Conservation (phyloP, 345 rosid species). For the Euphorbia pulcherrima region DNA sequence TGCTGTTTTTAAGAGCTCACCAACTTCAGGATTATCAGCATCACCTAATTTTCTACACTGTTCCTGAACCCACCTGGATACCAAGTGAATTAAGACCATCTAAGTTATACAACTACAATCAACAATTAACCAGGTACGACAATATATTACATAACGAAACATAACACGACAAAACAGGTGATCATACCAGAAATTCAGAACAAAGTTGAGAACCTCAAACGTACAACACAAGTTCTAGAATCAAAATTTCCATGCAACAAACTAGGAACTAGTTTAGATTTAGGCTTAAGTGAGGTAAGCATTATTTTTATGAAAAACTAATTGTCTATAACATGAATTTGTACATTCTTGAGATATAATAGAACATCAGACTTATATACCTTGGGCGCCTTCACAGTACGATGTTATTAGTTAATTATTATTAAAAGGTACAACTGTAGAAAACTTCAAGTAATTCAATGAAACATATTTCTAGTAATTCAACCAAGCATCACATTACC, state of each 20-base stretch:
- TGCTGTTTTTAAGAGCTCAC: constrained; percentile 75
- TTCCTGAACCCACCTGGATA: constrained; percentile 93
- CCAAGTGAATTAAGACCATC: constrained; percentile 13
- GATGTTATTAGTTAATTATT: not conserved
- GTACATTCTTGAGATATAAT: not conserved
- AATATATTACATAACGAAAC: not conserved
- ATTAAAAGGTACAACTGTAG: no score
- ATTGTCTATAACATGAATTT: not conserved
- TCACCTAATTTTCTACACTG: constrained; percentile 97
- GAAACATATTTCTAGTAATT: not conserved
- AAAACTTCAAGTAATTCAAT: not conserved
- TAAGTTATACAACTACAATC: constrained; percentile 4
- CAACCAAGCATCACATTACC: not conserved
- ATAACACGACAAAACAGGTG: not conserved
- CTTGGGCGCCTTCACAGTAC: not conserved
- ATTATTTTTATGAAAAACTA: not conserved
- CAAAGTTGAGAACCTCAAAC: not conserved
- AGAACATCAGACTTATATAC: not conserved
- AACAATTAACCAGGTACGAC: not conserved
- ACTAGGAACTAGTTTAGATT: not conserved
- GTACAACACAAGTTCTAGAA: no score
- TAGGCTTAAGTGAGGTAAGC: not conserved
- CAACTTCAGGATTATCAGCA: constrained; percentile 87
- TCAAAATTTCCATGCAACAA: no score
- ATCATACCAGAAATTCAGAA: not conserved